Evolutionary conservation across 768 basidiomycete genomes (phyloP), one percentile per base, ranked within the genome.

Genomic region (Pholiota conissans): DNA sequence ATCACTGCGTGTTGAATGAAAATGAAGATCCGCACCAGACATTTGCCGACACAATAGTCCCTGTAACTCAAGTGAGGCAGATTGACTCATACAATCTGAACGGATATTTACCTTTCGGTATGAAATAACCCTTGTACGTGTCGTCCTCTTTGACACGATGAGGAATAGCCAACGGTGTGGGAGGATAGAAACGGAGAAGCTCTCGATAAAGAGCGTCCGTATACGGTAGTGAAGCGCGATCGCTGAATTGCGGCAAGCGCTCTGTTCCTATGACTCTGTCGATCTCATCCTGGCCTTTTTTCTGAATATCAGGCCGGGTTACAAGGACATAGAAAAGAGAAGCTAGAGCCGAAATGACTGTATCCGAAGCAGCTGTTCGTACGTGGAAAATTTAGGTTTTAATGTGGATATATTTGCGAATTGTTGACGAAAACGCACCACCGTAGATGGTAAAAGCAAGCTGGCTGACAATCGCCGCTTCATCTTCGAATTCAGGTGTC

Each of bases 211-310:
- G 39, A 2, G 64, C 63, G 29, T 60, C 62, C 7, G 59, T 49
- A 42, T 67, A 74, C 3, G 73, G 73, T 2, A 73, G 55, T 14
- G 59, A 46, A 0, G 40, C 13, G 9, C 62, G 54, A 52, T 74
- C 72, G 7, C 61, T 62, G 28, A 68, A 59, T 1, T 47, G 59
- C 0, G 72, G 69, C 14, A 74, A 51, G 3, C 73, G 65, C 16
- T 67, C 61, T 3, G 55, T 53, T 0, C 75, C 75, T 10, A 74
- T 54, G 3, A 73, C 63, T 0, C 55, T 50, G 48, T 75, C 72
- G 28, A 76, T 64, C 59, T 75, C 73, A 2, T 52, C 62, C 56
- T 73, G 75, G 10, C 70, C 74, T 37, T 68, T 69, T 16, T 37
- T 57, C 56, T 73, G 72, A 0, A 66, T 65, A 2, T 74, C 66